Evolutionary conservation across 768 basidiomycete genomes (phyloP).

Genomic region (Lyophyllum atratum): DNA sequence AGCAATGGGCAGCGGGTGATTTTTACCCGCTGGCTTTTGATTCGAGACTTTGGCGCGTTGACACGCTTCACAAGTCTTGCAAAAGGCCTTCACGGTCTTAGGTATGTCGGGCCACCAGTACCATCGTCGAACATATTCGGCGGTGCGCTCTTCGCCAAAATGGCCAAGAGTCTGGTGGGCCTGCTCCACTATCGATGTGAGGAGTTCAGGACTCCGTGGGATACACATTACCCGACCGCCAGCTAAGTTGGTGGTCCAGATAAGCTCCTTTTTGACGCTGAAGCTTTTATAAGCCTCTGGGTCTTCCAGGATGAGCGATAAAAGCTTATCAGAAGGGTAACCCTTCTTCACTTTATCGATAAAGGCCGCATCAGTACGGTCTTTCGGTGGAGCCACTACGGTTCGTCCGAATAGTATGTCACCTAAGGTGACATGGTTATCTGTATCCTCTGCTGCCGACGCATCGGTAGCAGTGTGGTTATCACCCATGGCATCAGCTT

Average conservation of each 20-base stretch:
- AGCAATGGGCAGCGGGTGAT: not conserved
- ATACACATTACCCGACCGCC: not conserved
- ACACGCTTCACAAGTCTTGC: not conserved
- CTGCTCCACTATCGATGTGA: not conserved
- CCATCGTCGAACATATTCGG: conserved; percentile 10
- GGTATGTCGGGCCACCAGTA: conserved; percentile 28
- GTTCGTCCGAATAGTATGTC: not conserved
- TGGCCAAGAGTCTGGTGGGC: conserved; percentile 6
- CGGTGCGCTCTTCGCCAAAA: conserved; percentile 1
- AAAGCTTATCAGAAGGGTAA: not conserved
- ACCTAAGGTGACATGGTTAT: not conserved
- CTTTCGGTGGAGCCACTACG: not conserved
- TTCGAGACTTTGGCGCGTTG: not conserved
- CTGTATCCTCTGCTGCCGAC: not conserved
- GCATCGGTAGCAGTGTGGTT: not conserved
- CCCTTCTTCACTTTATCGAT: not conserved
- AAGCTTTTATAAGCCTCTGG: not conserved
- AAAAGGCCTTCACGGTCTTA: not conserved
- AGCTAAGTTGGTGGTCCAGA: not conserved
- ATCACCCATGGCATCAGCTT: not conserved
- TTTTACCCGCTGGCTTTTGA: not conserved
- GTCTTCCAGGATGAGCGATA: not conserved
- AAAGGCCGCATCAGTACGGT: not conserved
- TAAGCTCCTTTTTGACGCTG: not conserved
- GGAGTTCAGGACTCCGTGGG: not conserved